Evolutionary conservation across 495 filamentous ascomycete species (phyloP), one percentile per base, ranked within the genome.

Genomic region (Neurospora sp.): DNA sequence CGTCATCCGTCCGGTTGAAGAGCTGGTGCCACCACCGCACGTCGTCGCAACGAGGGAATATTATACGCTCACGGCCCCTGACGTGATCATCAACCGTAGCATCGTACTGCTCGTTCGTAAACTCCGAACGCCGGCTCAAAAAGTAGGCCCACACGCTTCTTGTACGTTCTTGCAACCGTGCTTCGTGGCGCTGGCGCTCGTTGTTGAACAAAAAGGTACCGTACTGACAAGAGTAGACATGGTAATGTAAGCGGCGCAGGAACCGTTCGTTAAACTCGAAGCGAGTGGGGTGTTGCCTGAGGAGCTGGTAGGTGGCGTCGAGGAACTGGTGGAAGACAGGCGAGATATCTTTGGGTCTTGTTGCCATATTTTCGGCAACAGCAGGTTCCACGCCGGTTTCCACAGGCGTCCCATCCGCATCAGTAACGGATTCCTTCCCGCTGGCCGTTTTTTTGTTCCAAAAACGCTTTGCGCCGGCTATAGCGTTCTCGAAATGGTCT

Each of bases 221-320:
- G 74, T 97, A 99, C 79, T 99, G 96, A 74, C 95, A 97, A 4
- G 94, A 93, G 77, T 98, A 96, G 2, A 97, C 88, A 77, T 99
- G 96, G 78, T 98, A 99, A 6, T 98, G 86, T 5, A 99, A 82
- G 11, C 96, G 89, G 5, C 94, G 89, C 11, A 99, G 86, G 79
- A 99, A 98, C 2, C 95, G 90, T 78, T 98, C 96, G 75, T 97
- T 98, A 83, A 94, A 99, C 78, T 99, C 95, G 78, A 99, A 99
- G 1, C 96, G 89, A 37, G 90, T 93, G 0, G 96, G 95, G 76
- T 97, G 85, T 76, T 98, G 96, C 71, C 91, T 84, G 17, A 97
- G 85, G 10, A 99, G 86, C 76, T 99, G 96, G 75, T 94, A 98
- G 5, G 93, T 94, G 24, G 93, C 93, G 78, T 99, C 96, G 11